Evolutionary conservation across 2,329 filamentous ascomycete species (phyloP), one percentile per base, ranked within the genome.

Genomic region (Penicillium glabrum): DNA sequence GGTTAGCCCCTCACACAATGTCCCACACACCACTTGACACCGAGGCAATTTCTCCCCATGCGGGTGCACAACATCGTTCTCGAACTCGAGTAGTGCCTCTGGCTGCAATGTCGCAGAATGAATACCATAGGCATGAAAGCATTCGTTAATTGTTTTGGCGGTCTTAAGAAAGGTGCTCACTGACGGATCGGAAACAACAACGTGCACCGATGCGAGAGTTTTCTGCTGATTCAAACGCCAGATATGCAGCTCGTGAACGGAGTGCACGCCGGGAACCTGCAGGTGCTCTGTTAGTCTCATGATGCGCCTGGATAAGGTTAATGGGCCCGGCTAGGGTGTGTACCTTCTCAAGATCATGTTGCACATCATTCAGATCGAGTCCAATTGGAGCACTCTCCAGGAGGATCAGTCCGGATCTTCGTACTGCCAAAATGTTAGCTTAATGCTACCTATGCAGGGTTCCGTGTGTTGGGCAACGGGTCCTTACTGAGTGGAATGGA

Each of bases 141-240:
- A 91, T 69, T 90, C 83, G 57, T 82, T 82, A 52, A 90, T 83
- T 2, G 82, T 83, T 63, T 81, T 83, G 2, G 86, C 85, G 58
- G 83, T 82, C 50, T 79, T 77, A 74, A 84, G 81, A 68, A 91
- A 91, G 49, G 77, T 76, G 35, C 77, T 70, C 24, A 89, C 72
- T 9, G 81, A 80, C 51, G 81, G 77, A 59, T 85, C 82, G 1
- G 81, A 79, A 16, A 91, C 82, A 0, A 88, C 80, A 1, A 92
- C 76, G 67, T 91, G 89, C 1, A 86, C 88, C 1, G 86, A 86
- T 8, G 89, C 89, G 46, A 91, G 80, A 4, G 83, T 79, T 66
- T 89, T 90, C 51, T 80, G 80, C 72, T 93, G 88, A 67, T 89
- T 85, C 3, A 92, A 79, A 2, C 85, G 81, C 89, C 89, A 92